A percentile compares a stretch with the other conserved stretches of the same genome.
These are phyloP conservation scores for Mycena vitilis DNA, from an alignment of 768 basidiomycete species.

Conservation along the genomic window DNA sequence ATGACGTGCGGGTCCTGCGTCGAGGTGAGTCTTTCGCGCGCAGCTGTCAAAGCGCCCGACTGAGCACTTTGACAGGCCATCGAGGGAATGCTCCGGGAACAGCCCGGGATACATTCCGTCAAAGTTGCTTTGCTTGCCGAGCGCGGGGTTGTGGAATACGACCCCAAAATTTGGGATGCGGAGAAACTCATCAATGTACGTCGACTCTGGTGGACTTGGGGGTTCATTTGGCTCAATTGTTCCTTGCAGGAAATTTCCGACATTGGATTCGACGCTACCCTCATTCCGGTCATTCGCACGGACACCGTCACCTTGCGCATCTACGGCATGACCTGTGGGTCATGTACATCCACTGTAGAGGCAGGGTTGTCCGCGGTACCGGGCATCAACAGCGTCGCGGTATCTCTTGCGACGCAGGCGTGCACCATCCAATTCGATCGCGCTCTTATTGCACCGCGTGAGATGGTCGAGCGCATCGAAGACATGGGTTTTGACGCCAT, in stretches of 20 bases:
- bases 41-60: background rate
- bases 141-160: constrained; percentile 91
- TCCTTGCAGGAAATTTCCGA: constrained; percentile 86
- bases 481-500: constrained; percentile 94
- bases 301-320: constrained; percentile 82
- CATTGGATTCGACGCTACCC: constrained; percentile 90
- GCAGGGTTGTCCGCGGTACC: constrained; percentile 74
- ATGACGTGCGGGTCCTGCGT: constrained; percentile 94
- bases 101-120: constrained; percentile 90
- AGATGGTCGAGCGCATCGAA: constrained; percentile 88
- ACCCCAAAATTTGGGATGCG: constrained; percentile 81
- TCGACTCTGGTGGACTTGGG: constrained; percentile 29
- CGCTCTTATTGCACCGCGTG: constrained; percentile 77
- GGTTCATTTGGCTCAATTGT: constrained; percentile 18
- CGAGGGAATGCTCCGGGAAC: constrained; percentile 82
- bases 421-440: constrained; percentile 84
- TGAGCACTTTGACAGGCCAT: constrained; percentile 67
- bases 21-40: constrained; percentile 63
- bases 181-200: constrained; percentile 83
- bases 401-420: constrained; percentile 82
- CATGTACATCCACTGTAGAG: constrained; percentile 85
- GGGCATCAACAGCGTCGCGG: constrained; percentile 77
- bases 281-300: constrained; percentile 71
- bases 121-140: constrained; percentile 99
- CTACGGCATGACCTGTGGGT: constrained; percentile 92